Percentiles rank a stretch among this genome's conserved stretches.
phyloP scores from a whole-genome alignment of 768 basidiomycete species.

The Baorangia bicolor region DNA sequence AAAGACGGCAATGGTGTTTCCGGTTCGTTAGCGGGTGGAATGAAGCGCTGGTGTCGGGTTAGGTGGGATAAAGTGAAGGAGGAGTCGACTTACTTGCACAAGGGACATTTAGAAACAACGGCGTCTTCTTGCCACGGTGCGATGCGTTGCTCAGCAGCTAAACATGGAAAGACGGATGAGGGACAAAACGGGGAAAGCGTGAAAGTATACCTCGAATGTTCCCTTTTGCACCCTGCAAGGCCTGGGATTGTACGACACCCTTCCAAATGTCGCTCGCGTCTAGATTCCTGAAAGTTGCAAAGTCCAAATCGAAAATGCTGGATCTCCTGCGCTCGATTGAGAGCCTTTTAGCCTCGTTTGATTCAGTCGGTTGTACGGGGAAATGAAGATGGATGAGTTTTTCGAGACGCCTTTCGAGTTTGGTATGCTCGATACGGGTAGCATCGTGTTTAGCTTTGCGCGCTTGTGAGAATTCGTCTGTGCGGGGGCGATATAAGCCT shows the following conservation, averaged over 20 bases:
- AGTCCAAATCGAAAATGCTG: conserved; percentile 72
- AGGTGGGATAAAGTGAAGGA: neutral
- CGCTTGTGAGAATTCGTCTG: conserved; percentile 69
- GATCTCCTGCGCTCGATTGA: conserved; percentile 45
- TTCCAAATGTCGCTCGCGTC: conserved; percentile 72
- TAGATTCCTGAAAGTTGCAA: conserved; percentile 53
- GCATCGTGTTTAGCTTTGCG: conserved; percentile 40
- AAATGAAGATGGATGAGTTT: conserved; percentile 81
- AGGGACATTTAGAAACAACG: conserved; percentile 71
- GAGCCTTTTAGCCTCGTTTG: conserved; percentile 5
- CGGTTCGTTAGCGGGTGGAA: conserved; percentile 91
- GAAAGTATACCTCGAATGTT: conserved; percentile 63
- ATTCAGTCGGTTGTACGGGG: conserved; percentile 32
- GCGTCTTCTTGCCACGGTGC: conserved; percentile 94
- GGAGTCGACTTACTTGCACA: conserved; percentile 65
- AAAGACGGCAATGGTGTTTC: conserved; percentile 95
- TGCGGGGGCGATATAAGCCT: conserved; percentile 76
- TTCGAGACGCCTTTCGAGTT: conserved; percentile 83
- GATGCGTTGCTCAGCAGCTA: conserved; percentile 85
- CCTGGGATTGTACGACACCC: conserved; percentile 50
- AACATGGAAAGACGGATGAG: neutral
- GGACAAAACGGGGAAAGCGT: neutral
- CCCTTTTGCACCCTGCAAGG: conserved; percentile 46
- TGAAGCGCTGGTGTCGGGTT: conserved; percentile 45
- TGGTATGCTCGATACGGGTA: conserved; percentile 74